Base-by-base conservation (phyloP, 345 rosid genomes). In the Rhizophora apiculata region DNA sequence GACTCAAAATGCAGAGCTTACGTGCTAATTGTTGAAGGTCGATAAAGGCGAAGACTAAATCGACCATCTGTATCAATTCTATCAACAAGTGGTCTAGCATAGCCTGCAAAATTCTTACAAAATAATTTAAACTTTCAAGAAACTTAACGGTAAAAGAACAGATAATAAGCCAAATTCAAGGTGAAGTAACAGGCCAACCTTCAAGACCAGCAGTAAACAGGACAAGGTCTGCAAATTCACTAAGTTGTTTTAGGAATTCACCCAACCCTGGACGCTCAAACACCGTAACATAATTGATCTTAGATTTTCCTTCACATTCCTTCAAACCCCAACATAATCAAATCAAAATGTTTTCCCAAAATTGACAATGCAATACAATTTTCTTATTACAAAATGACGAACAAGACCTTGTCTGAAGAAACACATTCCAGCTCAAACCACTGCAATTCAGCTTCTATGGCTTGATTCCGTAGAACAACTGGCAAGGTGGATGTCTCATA, bases 181-280 rank as follows among this genome's bases (percentile, higher is more conserved):
- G 26, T 22, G 26, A 13, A 15, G 4, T 7, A 36, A 68, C 51
- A 72, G 34, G 19, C 30, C 72, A 77, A 95, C 99, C 98, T 95
- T 95, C 99, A 54, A 92, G 94, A 58, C 98, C 99, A 78, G 98
- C 99, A 6, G 99, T 95, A 73, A 95, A 95, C n/a, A 95, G 82
- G 70, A 92, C 82, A 76, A 92, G 99, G 70, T 95, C 96, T 0
- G 96, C 91, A 80, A 90, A 95, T 68, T 86, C 78, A 71, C 94
- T 88, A 24, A 95, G 83, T 74, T 85, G 68, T 68, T 85, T 85
- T 7, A 95, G 79, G 77, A 95, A 95, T 63, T 90, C 93, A 46
- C 80, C 85, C 78, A 95, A 69, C 31, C 99, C 99, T 9, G 98
- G 99, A 72, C 98, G 98, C 83, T 96, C 97, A 82, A 92, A 96